Evolutionary conservation across 331 rosid species (phyloP).

Genomic region (Telfairia occidentalis): DNA sequence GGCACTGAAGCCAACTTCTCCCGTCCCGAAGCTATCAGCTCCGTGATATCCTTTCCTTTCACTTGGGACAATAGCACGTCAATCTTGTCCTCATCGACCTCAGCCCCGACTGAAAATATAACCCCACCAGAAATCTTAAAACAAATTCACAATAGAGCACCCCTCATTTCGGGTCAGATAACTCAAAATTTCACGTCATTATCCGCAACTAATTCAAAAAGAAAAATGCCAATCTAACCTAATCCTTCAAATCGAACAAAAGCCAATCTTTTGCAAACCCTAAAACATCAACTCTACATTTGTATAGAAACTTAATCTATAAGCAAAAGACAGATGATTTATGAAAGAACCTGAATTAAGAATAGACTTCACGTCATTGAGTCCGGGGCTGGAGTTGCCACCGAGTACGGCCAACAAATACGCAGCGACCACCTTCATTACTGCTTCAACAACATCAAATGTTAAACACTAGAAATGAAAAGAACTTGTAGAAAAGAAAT

Average conservation of each 20-base stretch:
- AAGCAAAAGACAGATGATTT: too few relatives aligned
- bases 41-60: slow-evolving; percentile 24
- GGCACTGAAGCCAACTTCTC: slow-evolving; percentile 30
- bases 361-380: slow-evolving; percentile 10
- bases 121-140: background rate
- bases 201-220: background rate
- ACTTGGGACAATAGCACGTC: slow-evolving; percentile 8
- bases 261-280: background rate
- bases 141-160: background rate
- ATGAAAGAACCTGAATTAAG: slow-evolving; percentile 14
- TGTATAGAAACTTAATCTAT: background rate
- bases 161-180: background rate
- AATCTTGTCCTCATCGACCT: slow-evolving; percentile 19
- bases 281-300: background rate
- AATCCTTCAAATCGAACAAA: background rate
- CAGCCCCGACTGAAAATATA: slow-evolving; percentile 24
- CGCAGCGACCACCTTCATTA: slow-evolving; percentile 20
- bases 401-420: slow-evolving; percentile 22
- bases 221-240: background rate
- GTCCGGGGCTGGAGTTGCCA: slow-evolving; percentile 13
- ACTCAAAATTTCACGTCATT: background rate
- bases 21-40: slow-evolving; percentile 26
- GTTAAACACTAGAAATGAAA: background rate
- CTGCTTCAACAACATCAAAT: slow-evolving; percentile 3
- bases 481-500: background rate